Conservation (phyloP, 805 yeast species). For the Wickerhamiella qilinensis region DNA sequence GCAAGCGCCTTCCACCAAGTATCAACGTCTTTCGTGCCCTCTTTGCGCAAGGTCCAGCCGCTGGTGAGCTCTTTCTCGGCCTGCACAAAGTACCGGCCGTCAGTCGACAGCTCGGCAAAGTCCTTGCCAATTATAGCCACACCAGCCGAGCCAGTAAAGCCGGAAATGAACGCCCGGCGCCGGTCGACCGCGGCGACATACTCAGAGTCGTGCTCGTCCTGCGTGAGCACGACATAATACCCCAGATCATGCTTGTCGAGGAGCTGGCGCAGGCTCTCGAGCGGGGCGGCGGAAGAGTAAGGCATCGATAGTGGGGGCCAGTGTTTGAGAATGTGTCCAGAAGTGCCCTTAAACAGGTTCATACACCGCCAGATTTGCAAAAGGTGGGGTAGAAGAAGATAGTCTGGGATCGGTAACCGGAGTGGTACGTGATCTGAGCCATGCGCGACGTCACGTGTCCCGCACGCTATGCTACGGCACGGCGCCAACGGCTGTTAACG, state of each 20-base stretch:
- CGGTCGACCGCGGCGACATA: slow-evolving; percentile 71
- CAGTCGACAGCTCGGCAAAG: slow-evolving; percentile 73
- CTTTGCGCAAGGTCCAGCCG: slow-evolving; percentile 69
- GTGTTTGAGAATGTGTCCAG: slow-evolving; percentile 1
- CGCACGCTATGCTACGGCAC: no score
- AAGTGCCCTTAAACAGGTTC: slow-evolving; percentile 2
- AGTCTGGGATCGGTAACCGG: no score
- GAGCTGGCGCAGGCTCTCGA: slow-evolving; percentile 40
- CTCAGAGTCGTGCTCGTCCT: slow-evolving; percentile 89
- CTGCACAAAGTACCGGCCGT: slow-evolving; percentile 87
- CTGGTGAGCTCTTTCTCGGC: slow-evolving; percentile 68
- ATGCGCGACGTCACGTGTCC: no score
- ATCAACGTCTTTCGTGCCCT: slow-evolving; percentile 52
- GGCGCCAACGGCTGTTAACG: no score
- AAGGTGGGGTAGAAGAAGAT: no score
- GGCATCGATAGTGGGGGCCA: slow-evolving; percentile 5
- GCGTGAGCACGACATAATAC: slow-evolving; percentile 68
- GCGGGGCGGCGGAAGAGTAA: slow-evolving; percentile 23
- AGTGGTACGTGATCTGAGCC: no score
- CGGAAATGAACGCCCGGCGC: slow-evolving; percentile 68
- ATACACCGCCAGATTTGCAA: no score
- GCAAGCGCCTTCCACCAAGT: slow-evolving; percentile 73
- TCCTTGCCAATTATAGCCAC: slow-evolving; percentile 62
- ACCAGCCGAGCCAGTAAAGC: slow-evolving; percentile 87
- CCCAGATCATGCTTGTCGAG: slow-evolving; percentile 53